These are phyloP conservation scores for Choanephora cucurbitarum DNA, from an alignment of 371 early-diverging fungal genomes.

Conservation along the genomic window DNA sequence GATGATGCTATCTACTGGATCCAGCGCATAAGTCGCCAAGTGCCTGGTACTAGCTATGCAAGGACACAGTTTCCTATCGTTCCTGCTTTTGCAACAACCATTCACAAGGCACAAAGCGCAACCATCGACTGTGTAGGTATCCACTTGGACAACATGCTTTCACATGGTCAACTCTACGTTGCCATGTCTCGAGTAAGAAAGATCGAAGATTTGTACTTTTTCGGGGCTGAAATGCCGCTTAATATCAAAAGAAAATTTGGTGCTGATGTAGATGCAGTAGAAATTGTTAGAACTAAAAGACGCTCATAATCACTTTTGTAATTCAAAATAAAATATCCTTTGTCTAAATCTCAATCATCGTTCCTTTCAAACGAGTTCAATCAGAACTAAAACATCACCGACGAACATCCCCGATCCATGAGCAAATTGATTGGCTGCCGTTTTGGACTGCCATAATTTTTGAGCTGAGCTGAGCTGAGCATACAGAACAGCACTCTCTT, in stretches of 20 bases:
- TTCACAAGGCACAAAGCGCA: conserved; percentile 2
- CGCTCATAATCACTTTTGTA: too few relatives aligned
- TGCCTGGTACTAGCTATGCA: neutral
- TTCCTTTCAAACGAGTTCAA: too few relatives aligned
- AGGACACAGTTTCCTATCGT: conserved; percentile 3
- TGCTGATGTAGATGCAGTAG: neutral
- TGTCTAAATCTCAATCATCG: too few relatives aligned
- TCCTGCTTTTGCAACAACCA: neutral
- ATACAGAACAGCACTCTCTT: neutral
- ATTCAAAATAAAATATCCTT: too few relatives aligned
- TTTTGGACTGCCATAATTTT: too few relatives aligned
- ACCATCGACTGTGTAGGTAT: neutral
- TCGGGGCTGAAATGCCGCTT: neutral
- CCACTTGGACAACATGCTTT: neutral
- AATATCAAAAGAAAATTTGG: neutral
- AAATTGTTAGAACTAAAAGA: neutral
- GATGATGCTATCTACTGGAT: conserved; percentile 1
- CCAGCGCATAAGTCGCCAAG: conserved; percentile 6
- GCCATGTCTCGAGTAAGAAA: conserved; percentile 7
- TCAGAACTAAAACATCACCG: too few relatives aligned
- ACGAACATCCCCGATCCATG: too few relatives aligned
- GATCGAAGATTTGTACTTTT: conserved; percentile 4
- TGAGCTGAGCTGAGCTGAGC: too few relatives aligned
- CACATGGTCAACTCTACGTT: conserved; percentile 6
- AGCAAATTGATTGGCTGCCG: too few relatives aligned